A percentile compares a stretch with the other conserved stretches of the same genome.
phyloP scores from a whole-genome alignment of 768 basidiomycete genomes.

The Boletus reticuloceps region DNA sequence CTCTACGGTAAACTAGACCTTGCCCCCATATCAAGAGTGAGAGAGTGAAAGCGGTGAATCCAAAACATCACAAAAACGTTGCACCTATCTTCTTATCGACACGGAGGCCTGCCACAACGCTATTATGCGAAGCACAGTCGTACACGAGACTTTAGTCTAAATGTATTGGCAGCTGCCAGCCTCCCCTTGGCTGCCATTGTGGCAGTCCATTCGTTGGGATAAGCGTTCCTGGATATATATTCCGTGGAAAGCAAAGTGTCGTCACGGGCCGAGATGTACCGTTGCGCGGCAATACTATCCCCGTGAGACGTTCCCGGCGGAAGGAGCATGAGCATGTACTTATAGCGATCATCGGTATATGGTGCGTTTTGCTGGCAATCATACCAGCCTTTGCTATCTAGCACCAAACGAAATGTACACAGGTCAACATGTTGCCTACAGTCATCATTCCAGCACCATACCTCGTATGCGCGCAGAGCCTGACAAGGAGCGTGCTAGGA shows the following conservation, averaged over 20 bases:
- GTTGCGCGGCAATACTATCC: not conserved
- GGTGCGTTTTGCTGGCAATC: not conserved
- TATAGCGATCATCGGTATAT: not conserved
- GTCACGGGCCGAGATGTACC: not conserved
- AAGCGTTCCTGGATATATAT: not conserved
- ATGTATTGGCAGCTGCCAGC: not conserved
- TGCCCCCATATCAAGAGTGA: not conserved
- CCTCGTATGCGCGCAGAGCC: not conserved
- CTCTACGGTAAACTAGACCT: conserved; percentile 1
- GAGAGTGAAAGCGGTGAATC: not conserved
- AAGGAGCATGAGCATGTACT: not conserved
- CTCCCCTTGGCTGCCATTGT: not conserved
- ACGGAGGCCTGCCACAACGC: not conserved
- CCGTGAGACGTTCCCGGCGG: not conserved
- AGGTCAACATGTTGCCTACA: not conserved
- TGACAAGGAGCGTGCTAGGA: not conserved
- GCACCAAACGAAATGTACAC: too few relatives aligned
- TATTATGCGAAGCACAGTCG: not conserved
- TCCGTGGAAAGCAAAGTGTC: too few relatives aligned
- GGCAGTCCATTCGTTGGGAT: not conserved
- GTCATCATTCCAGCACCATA: conserved; percentile 4
- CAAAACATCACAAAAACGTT: conserved; percentile 2
- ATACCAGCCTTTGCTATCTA: too few relatives aligned
- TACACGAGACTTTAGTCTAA: not conserved
- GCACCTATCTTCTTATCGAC: not conserved